These are phyloP conservation scores for Serendipita sp. DNA, from an alignment of 768 basidiomycete species.

Conservation along the genomic window DNA sequence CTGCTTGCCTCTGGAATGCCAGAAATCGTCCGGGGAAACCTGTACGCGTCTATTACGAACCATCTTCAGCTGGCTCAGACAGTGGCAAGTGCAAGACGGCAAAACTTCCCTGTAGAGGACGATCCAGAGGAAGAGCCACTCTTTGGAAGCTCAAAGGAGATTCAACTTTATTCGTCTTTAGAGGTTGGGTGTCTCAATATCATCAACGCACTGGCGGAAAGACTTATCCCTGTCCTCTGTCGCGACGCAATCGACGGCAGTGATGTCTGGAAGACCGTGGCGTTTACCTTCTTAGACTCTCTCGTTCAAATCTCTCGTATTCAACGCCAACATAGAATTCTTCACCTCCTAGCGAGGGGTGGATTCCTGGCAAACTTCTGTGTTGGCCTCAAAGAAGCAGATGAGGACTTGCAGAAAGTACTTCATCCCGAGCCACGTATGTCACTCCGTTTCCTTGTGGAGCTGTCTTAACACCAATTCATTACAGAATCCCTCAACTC, in stretches of 20 bases:
- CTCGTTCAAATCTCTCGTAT: conserved; percentile 52
- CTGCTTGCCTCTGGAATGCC: conserved; percentile 59
- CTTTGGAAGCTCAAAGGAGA: background rate
- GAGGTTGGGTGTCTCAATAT: conserved; percentile 46
- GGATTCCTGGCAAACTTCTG: conserved; percentile 75
- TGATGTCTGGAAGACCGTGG: conserved; percentile 93
- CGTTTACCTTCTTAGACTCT: conserved; percentile 78
- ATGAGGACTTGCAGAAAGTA: conserved; percentile 52
- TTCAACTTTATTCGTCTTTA: conserved; percentile 23
- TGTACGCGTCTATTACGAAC: conserved; percentile 85
- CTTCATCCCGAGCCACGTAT: conserved; percentile 81
- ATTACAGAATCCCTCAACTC: conserved; percentile 68
- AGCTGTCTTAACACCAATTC: background rate
- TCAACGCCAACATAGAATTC: conserved; percentile 49
- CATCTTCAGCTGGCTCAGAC: conserved; percentile 57
- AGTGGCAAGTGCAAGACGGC: conserved; percentile 22
- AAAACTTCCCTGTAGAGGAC: background rate
- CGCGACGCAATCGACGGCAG: conserved; percentile 90
- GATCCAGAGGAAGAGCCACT: background rate
- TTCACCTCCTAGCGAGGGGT: conserved; percentile 43
- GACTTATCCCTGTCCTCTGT: conserved; percentile 52
- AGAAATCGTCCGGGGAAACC: conserved; percentile 80
- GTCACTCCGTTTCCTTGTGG: conserved; percentile 12
- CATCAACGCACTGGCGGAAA: conserved; percentile 53
- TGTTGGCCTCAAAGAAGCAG: conserved; percentile 66